Base-by-base conservation (phyloP, 176 grass and related monocot genomes). In the Themeda triandra region DNA sequence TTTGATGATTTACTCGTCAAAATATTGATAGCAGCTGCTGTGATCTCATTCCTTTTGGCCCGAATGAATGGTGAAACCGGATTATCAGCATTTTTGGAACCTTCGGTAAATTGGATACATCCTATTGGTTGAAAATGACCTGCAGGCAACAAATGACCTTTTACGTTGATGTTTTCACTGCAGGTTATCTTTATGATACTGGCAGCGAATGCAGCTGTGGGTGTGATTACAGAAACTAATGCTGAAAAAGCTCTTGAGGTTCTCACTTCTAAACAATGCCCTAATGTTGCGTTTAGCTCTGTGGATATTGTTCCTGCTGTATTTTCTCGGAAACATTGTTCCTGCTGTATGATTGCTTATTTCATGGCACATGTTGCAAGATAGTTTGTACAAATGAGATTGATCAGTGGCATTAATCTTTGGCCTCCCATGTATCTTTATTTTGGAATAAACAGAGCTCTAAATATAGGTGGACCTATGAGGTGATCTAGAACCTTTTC, bases 1-100 rank as follows among this genome's bases (percentile, higher is more conserved):
- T 99, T 99, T 67, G 91, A 99, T 84, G 96, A 99, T 92, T 94
- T 99, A 82, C 96, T 99, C 36, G 96, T 99, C 82, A 99, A 99
- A 92, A 99, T 99, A 94, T 92, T 99, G 76, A 94, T 99, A 77
- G 96, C 81, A 82, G 93, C 93, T 41, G 96, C 96, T 64, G 66
- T 99, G 67, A 44, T 99, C 73, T 99, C 96, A 31, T 99, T 96
- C 65, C 66, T 99, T 89, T 81, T 99, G 89, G 96, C 96, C 83
- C 84, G 87, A 79, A 89, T 96, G 71, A 99, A 99, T 84, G 96
- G 96, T 39, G 96, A 99, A 91, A 99, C 96, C 2, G 89, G 89
- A 73, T 75, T 94, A 67, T 80, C 83, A 58, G 89, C 96, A 86
- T 94, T 99, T 92, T 77, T 99, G 67, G 96, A 99, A 94, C 93